These are phyloP conservation scores for Apiotrichum gamsii DNA, from an alignment of 1,284 basidiomycete species.

Conservation along the genomic window DNA sequence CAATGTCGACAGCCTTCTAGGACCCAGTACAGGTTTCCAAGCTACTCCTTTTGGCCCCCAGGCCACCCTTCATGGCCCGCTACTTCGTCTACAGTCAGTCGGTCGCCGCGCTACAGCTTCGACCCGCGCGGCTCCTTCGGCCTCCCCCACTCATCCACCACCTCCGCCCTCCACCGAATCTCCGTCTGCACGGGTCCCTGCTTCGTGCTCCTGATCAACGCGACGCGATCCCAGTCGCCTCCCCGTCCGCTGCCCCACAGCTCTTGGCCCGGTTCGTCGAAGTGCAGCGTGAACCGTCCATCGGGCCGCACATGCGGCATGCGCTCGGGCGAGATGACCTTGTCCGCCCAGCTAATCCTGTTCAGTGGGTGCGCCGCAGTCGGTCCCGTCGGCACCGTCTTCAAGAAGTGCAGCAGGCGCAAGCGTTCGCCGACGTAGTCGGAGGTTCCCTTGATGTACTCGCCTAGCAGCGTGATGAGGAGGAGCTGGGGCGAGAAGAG, in stretches of 20 bases:
- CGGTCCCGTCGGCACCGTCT: conserved; percentile 5
- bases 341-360: conserved; percentile 10
- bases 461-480: conserved; percentile 9
- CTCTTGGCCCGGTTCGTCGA: conserved; percentile 13
- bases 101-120: no score
- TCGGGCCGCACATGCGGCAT: background rate
- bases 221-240: conserved; percentile 14
- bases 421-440: conserved; percentile 10
- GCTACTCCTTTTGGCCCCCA: no score
- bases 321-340: conserved; percentile 8
- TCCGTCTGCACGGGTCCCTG: conserved; percentile 4
- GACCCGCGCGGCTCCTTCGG: no score
- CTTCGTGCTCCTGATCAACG: conserved; percentile 7
- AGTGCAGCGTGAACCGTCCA: conserved; percentile 5
- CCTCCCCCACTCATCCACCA: no score
- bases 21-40: no score
- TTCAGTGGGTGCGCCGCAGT: conserved; percentile 1
- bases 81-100: no score
- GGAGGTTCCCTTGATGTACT: conserved; percentile 6
- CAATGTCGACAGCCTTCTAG: no score
- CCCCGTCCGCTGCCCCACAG: conserved; percentile 5
- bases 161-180: background rate
- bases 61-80: no score
- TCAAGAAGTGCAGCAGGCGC: conserved; percentile 2
- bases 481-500: conserved; percentile 17